Conservation (phyloP, 2,329 filamentous ascomycete genomes). For the Claviceps digitariae region DNA sequence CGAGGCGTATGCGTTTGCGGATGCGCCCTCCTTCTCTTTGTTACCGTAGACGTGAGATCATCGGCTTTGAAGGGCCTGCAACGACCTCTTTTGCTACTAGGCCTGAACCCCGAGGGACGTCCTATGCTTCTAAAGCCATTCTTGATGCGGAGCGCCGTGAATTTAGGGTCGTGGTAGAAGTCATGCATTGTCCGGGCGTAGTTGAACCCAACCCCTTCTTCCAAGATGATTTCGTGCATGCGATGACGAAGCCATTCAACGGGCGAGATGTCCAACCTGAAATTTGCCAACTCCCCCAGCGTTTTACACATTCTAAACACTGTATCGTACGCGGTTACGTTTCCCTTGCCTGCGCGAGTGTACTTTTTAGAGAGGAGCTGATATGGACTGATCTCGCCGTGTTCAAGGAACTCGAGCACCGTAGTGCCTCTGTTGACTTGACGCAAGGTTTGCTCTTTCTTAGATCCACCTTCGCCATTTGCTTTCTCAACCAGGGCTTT, state of each 20-base stretch:
- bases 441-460: constrained; percentile 39
- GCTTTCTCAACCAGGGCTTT: constrained; percentile 20
- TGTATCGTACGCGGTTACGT: constrained; percentile 39
- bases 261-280: constrained; percentile 37
- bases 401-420: constrained; percentile 37
- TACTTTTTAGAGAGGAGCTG: constrained; percentile 41
- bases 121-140: constrained; percentile 45
- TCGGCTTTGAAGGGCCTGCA: constrained; percentile 5
- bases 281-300: constrained; percentile 38
- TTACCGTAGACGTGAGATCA: constrained; percentile 12
- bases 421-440: constrained; percentile 41
- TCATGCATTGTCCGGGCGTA: constrained; percentile 36
- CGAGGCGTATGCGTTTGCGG: constrained; percentile 16
- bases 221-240: constrained; percentile 33
- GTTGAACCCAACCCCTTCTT: constrained; percentile 34
- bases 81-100: constrained; percentile 9
- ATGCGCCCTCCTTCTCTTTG: constrained; percentile 22
- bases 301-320: constrained; percentile 41
- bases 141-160: constrained; percentile 33
- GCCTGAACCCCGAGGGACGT: constrained; percentile 35
- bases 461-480: constrained; percentile 21
- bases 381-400: constrained; percentile 40
- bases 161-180: constrained; percentile 42
- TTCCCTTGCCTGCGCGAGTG: constrained; percentile 26
- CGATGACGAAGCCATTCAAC: constrained; percentile 45